Evolutionary conservation across 768 basidiomycete species (phyloP), one percentile per base, ranked within the genome.

Genomic region (Boletus barrowsii): DNA sequence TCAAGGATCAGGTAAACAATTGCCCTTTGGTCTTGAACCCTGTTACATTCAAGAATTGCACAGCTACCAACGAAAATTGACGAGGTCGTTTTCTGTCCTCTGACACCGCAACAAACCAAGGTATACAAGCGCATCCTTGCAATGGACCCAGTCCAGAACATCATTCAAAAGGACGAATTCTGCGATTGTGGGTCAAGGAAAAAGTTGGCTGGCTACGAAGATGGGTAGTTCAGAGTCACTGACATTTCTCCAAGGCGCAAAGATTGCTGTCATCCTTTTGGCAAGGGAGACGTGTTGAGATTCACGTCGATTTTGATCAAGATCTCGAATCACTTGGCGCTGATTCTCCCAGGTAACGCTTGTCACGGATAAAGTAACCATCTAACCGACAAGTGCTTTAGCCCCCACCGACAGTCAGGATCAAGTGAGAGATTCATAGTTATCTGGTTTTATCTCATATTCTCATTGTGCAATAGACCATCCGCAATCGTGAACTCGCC

Each of bases 31-130:
- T 33, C 39, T 22, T 3, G 10, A 29, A 10, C 32, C 20, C 14
- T 30, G 1, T 33, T 22, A 47, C 18, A 35, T 18, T 55, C 17
- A 24, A 48, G 29, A 13, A 7, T 57, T 43, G 14, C 37, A 3
- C 62, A 95, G 88, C 77, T 98, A 3, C 96, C 96, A 1, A 77
- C 78, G 56, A 99, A 99, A 75, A 80, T 80, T 0, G 96, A 99
- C 60, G 77, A 93, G 64, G 89, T 98, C 14, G 92, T 97, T 6
- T 96, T 98, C 63, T 99, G 96, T 64, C 95, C 93, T 15, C 73
- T 98, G 46, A 89, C 89, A 0, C 54, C 73, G 0, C 76, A 72
- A 35, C 95, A 97, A 70, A 80, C 84, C 29, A 65, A 69, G 15
- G 89, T 86, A 1, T 96, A 97, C 69, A 87, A 83, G 59, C 77